These are phyloP conservation scores for Fraxinus anomala DNA, from an alignment of 257 asterid genomes.

Conservation along the genomic window DNA sequence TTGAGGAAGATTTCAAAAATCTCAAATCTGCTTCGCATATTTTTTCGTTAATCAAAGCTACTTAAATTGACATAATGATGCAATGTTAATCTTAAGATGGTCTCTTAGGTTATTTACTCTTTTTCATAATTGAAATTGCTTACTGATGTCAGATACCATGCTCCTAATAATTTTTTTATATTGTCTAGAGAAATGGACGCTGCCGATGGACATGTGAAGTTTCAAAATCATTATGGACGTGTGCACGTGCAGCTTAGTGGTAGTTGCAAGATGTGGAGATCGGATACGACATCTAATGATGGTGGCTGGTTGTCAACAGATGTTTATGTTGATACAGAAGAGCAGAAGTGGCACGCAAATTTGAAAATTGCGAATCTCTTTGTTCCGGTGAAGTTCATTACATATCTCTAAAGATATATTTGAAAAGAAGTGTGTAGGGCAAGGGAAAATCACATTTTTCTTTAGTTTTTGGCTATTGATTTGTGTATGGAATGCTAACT, in stretches of 20 bases:
- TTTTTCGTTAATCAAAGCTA: conserved; percentile 12
- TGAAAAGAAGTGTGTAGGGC: conserved; percentile 16
- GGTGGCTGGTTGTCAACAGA: conserved; percentile 99
- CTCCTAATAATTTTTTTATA: conserved; percentile 37
- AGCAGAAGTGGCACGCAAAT: conserved; percentile 98
- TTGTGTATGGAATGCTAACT: conserved; percentile 7
- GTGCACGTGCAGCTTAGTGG: conserved; percentile 90
- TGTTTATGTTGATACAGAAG: conserved; percentile 81
- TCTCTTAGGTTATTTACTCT: conserved; percentile 29
- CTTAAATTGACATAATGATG: conserved; percentile 10
- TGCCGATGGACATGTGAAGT: conserved; percentile 73
- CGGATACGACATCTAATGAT: conserved; percentile 71
- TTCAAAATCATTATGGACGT: conserved; percentile 82
- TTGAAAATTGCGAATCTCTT: conserved; percentile 83
- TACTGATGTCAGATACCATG: conserved; percentile 40
- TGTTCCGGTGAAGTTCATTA: conserved; percentile 76
- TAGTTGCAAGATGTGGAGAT: conserved; percentile 91
- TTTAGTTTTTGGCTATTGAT: conserved; percentile 19
- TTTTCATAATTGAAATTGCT: conserved; percentile 22
- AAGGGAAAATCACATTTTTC: conserved; percentile 4
- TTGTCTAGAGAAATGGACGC: conserved; percentile 88
- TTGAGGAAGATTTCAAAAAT: conserved; percentile 11
- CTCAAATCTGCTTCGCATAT: conserved; percentile 4
- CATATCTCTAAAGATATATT: conserved; percentile 14
- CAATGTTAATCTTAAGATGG: conserved; percentile 19